These are phyloP conservation scores for Castanea mollissima DNA, from an alignment of 306 rosid genomes.

Conservation along the genomic window DNA sequence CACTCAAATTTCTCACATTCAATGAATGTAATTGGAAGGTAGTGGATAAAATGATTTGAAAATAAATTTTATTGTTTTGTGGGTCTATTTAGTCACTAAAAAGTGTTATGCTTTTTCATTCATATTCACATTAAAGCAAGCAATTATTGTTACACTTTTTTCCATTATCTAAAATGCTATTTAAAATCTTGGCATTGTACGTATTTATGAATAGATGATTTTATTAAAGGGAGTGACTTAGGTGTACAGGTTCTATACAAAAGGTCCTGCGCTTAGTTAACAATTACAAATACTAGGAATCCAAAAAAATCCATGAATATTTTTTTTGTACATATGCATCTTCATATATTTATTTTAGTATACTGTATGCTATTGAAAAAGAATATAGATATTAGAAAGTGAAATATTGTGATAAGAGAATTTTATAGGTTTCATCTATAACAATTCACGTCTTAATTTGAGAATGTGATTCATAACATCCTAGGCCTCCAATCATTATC, in stretches of 20 bases:
- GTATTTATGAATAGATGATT: neutral
- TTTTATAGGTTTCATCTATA: neutral
- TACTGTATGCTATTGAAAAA: neutral
- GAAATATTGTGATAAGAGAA: neutral
- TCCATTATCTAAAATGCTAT: neutral
- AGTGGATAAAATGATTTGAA: neutral
- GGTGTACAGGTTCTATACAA: too few species aligned
- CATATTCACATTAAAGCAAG: neutral
- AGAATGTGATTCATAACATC: neutral
- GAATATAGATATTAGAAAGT: neutral
- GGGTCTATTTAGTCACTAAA: neutral
- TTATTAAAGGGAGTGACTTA: too few species aligned
- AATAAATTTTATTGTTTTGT: neutral
- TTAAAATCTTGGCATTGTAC: neutral
- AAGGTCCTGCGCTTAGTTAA: too few species aligned
- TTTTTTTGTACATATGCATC: neutral
- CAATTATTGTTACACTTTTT: neutral
- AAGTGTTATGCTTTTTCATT: neutral
- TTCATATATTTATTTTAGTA: neutral
- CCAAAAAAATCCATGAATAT: too few species aligned
- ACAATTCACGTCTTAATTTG: neutral
- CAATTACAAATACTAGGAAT: too few species aligned
- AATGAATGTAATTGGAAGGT: neutral
- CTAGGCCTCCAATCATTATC: neutral
- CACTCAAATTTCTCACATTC: neutral